Conservation (phyloP, 805 yeast species). For the Ogataea chonburiensis region DNA sequence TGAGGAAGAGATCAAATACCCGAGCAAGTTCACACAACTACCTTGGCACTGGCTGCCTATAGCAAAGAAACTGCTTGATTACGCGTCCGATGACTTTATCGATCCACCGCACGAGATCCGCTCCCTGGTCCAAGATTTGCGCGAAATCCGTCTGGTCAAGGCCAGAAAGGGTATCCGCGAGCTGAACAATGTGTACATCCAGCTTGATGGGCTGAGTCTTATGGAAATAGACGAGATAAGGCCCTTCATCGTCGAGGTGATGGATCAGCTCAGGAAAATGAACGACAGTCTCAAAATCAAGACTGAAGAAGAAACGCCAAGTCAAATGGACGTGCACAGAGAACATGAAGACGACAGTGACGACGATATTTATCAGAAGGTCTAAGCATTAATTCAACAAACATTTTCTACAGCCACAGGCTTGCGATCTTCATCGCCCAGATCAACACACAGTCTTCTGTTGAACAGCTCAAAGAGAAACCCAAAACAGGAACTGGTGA, state of each 20-base stretch:
- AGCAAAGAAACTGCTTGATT: slow-evolving; percentile 62
- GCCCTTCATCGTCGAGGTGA: slow-evolving; percentile 75
- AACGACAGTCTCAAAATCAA: slow-evolving; percentile 35
- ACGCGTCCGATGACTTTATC: slow-evolving; percentile 74
- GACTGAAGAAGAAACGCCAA: slow-evolving; percentile 8
- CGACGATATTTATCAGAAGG: slow-evolving; percentile 24
- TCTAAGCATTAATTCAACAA: slow-evolving; percentile 43
- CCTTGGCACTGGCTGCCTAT: slow-evolving; percentile 92
- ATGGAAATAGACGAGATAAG: slow-evolving; percentile 87
- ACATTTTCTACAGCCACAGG: slow-evolving; percentile 56
- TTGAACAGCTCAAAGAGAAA: slow-evolving; percentile 71
- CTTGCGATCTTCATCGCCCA: slow-evolving; percentile 61
- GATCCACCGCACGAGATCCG: slow-evolving; percentile 73
- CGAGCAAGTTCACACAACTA: slow-evolving; percentile 60
- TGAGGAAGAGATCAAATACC: slow-evolving; percentile 61
- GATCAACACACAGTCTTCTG: slow-evolving; percentile 62
- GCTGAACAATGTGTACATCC: slow-evolving; percentile 79
- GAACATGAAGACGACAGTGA: slow-evolving; percentile 23
- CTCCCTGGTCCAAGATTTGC: slow-evolving; percentile 72
- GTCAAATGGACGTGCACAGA: slow-evolving; percentile 6
- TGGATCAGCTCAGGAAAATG: slow-evolving; percentile 71
- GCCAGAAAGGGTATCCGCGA: slow-evolving; percentile 75
- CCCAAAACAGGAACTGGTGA: slow-evolving; percentile 63
- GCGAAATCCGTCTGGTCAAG: slow-evolving; percentile 80
- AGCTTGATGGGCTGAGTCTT: slow-evolving; percentile 75